Base-by-base conservation (phyloP, 1,139 yeast genomes). In the Blastobotrys ciferrii region DNA sequence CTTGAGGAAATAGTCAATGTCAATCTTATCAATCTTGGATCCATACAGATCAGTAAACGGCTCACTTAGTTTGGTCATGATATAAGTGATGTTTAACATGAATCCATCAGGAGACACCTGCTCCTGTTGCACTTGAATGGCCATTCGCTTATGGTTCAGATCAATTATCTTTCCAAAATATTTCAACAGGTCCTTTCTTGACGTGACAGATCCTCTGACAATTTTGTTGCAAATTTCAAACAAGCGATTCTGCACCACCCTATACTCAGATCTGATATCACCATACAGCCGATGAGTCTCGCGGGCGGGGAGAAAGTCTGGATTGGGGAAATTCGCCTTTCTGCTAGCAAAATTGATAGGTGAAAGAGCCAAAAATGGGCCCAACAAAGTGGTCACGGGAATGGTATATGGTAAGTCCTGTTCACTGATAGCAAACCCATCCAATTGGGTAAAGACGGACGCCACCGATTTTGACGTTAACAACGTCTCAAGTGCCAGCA, bases 141-240 rank as follows among this genome's bases (percentile, higher is more conserved):
- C 97, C 58, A 87, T 78, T 67, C 98, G 80, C 59, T 87, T 77
- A 67, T 91, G 97, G 64, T 91, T 89, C 51, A 79, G 74, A 60
- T 91, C 87, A 17, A 88, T 76, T 41, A 89, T 75, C 35, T 75
- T 76, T 2, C 85, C 85, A 65, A 91, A 80, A 76, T 84, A 89
- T 47, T 73, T 66, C 53, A 92, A 68, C 47, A 91, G 64, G 41
- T 72, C 81, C 36, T 69, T 70, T 55, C 98, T 76, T 0, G 96
- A 77, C 33, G 73, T 71, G 0, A 77, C 67, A 1, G 89, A 82
- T 0, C 91, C 87, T 54, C 98, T 76, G n/a, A 92, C 78, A 45
- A 92, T 76, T 59, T 79, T 82, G 62, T 89, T 87, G 47, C 82
- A 68, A 32, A 92, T 80, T 56, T 71, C 76, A 63, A 87, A 88